These are phyloP conservation scores for Chrysopogon serrulatus DNA, from an alignment of 176 grass and related monocot species.

Conservation along the genomic window DNA sequence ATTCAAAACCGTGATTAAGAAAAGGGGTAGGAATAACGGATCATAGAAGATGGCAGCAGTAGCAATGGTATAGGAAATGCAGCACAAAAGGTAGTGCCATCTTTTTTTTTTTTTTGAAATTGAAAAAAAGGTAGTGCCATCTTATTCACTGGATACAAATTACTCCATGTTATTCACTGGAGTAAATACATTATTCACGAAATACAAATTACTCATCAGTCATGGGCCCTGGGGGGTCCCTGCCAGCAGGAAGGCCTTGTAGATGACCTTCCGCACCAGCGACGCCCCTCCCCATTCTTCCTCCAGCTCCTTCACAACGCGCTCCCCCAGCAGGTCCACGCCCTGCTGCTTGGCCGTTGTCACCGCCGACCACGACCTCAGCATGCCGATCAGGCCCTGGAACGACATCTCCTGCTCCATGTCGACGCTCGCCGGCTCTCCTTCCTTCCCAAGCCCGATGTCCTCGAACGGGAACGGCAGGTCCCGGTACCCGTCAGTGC, in stretches of 20 bases:
- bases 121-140: too few species aligned
- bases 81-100: too few species aligned
- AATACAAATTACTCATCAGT: neutral
- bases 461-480: constrained; percentile 47
- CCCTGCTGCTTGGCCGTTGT: constrained; percentile 9
- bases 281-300: constrained; percentile 27
- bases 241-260: constrained; percentile 31
- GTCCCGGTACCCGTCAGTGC: neutral
- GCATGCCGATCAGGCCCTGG: constrained; percentile 14
- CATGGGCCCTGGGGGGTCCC: neutral
- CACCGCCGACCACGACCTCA: constrained; percentile 28
- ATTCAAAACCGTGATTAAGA: too few species aligned
- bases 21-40: too few species aligned
- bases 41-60: too few species aligned
- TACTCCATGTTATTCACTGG: too few species aligned
- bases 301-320: constrained; percentile 23
- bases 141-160: too few species aligned
- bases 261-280: constrained; percentile 16
- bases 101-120: too few species aligned
- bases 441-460: constrained; percentile 29
- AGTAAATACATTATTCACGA: too few species aligned
- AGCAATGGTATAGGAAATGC: too few species aligned
- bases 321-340: constrained; percentile 32
- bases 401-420: constrained; percentile 38
- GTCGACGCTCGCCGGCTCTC: constrained; percentile 10